Conservation (phyloP, 768 basidiomycete species). For the Termitomyces sp. region DNA sequence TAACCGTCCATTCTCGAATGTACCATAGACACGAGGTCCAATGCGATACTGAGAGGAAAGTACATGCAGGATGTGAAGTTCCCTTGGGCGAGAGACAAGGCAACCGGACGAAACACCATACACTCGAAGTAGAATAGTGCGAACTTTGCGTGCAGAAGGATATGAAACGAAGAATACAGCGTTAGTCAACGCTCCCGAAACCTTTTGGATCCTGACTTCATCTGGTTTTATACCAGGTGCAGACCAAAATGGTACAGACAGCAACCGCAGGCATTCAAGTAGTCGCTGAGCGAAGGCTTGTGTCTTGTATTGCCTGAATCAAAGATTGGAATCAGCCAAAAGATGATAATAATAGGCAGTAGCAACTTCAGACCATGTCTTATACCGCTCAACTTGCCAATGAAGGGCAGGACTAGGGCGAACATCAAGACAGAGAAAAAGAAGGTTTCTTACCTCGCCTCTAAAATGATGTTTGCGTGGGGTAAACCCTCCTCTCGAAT, state of each 20-base stretch:
- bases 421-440: conserved; percentile 19
- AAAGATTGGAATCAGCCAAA: conserved; percentile 15
- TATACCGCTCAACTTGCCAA: conserved; percentile 27
- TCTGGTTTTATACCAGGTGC: conserved; percentile 37
- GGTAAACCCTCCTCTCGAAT: conserved; percentile 54
- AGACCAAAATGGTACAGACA: conserved; percentile 59
- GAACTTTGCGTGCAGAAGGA: conserved; percentile 36
- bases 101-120: conserved; percentile 85
- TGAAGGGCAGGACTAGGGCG: conserved; percentile 18
- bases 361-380: conserved; percentile 30
- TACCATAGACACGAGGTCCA: conserved; percentile 89
- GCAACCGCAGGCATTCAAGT: conserved; percentile 45
- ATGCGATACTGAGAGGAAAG: conserved; percentile 86
- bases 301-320: conserved; percentile 59
- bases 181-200: conserved; percentile 92
- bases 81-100: conserved; percentile 83
- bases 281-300: conserved; percentile 47
- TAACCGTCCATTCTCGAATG: conserved; percentile 91
- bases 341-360: conserved; percentile 13
- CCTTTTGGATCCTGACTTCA: conserved; percentile 62
- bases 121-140: conserved; percentile 81
- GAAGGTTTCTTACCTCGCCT: conserved; percentile 59
- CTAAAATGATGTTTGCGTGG: conserved; percentile 48
- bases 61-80: conserved; percentile 83
- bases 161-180: conserved; percentile 95